phyloP scores from a whole-genome alignment of 106 monocot genomes.

The Allium sativum region DNA sequence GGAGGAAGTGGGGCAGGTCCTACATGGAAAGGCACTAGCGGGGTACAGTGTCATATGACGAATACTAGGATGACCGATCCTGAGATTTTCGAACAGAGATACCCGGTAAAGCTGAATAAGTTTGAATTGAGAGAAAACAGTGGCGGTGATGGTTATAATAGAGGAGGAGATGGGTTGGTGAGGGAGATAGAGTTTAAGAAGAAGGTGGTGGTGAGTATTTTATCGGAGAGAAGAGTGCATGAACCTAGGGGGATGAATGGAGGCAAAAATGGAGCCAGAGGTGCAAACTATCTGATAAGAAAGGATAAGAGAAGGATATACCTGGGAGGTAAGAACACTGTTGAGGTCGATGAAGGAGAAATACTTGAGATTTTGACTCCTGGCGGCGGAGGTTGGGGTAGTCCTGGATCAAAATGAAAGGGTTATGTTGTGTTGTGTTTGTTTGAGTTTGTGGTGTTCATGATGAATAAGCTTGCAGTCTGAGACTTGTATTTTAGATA shows the following conservation, averaged over 20 bases:
- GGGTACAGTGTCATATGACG: conserved; percentile 97
- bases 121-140: conserved; percentile 72
- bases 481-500: too few species aligned
- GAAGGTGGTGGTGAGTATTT: conserved; percentile 72
- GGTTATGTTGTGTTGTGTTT: too few species aligned
- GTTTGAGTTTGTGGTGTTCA: too few species aligned
- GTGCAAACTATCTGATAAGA: conserved; percentile 58
- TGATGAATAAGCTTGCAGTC: too few species aligned
- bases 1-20: conserved; percentile 92
- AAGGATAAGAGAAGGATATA: conserved; percentile 59
- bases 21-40: conserved; percentile 82
- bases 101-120: conserved; percentile 63
- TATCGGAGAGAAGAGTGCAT: conserved; percentile 76
- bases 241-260: conserved; percentile 74
- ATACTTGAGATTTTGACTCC: conserved; percentile 79
- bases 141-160: conserved; percentile 59
- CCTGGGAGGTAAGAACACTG: conserved; percentile 89
- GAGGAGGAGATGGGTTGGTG: conserved; percentile 84
- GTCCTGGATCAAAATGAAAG: conserved; percentile 1
- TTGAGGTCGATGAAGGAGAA: conserved; percentile 59
- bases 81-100: conserved; percentile 91
- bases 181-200: conserved; percentile 81
- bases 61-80: conserved; percentile 97
- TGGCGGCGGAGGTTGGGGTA: conserved; percentile 89
- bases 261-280: conserved; percentile 56